Percentiles rank a stretch among this genome's conserved stretches.
These are phyloP conservation scores for Citrus sinensis DNA, from an alignment of 345 rosid species.

Conservation along the genomic window DVS_A1.0 CM039164.1:25461501-25462000, in stretches of 20 bases:
- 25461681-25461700: constrained; percentile 12
- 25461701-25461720: constrained; percentile 32
- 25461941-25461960: not conserved
- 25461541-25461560: not conserved
- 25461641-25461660: not conserved
- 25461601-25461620: not conserved
- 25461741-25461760: constrained; percentile 31
- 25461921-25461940: not conserved
- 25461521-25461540: not conserved
- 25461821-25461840: not conserved
- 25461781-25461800: constrained; percentile 90
- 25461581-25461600: not conserved
- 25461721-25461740: constrained; percentile 28
- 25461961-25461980: not conserved
- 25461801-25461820: constrained; percentile 96
- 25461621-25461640: not conserved
- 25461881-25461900: not conserved
- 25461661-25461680: not conserved
- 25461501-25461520: not conserved
- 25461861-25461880: not conserved
- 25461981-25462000: no score
- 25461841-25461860: not conserved
- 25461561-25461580: not conserved
- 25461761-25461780: constrained; percentile 77
- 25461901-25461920: not conserved